Base-by-base conservation (phyloP, 2,329 filamentous ascomycete species). In the Cladophialophora bantiana region DNA sequence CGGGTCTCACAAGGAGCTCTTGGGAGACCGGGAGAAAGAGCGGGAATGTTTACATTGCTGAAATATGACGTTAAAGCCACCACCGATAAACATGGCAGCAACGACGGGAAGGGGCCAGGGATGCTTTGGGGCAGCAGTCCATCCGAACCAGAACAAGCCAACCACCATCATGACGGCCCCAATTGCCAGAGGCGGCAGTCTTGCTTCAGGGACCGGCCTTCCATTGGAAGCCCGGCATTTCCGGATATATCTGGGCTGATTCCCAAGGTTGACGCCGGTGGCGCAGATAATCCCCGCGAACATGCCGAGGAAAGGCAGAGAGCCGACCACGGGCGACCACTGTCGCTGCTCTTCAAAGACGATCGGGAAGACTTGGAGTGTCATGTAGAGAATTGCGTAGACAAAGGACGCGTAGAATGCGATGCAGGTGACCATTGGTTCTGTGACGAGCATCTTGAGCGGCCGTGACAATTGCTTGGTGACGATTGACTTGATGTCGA, bases 341-440 rank as follows among this genome's bases (percentile, higher is more conserved):
- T 77, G 77, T 10, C 83, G 78, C n/a, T 68, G 42, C 32, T 68
- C 66, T 35, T 74, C 61, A 62, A 82, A 85, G 12, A 81, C 80
- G 59, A 84, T 82, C 0, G 82, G 82, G 57, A 83, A 83, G 0
- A 82, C 77, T 59, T 83, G 79, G 0, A 85, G 76, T 0, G 78
- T 79, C 54, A 84, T 75, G 70, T 83, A 84, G 18, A 84, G 75
- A 3, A 84, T 72, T 3, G 77, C 77, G 64, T 83, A 85, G 31
- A 82, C 78, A 66, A 83, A 83, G 0, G 80, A 78, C 5, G 79
- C 79, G 62, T 82, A 83, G 13, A 82, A 70, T 1, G 81, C 78
- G 35, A 84, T 80, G 42, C 76, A 78, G 1, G 79, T 76, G 10
- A 84, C 78, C 72, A 84, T 83, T 0, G 83, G 82, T 66, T 84